phyloP scores from a whole-genome alignment of 1,284 basidiomycete genomes.

The Hemileia vastatrix region DNA sequence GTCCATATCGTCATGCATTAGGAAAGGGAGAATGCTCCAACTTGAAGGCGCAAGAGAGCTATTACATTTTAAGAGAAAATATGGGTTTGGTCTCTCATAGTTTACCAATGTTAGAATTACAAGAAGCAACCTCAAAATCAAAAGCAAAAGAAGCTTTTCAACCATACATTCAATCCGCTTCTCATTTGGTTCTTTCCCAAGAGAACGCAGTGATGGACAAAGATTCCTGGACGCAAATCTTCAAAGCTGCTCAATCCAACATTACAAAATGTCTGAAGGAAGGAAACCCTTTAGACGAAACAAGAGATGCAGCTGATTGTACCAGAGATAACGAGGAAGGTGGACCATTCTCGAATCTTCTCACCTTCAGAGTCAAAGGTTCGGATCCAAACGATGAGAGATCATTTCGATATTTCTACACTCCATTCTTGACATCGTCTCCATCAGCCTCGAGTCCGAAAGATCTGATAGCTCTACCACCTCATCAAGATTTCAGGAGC shows the following conservation, averaged over 20 bases:
- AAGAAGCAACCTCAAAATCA: too few relatives aligned
- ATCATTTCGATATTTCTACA: neutral
- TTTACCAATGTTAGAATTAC: too few relatives aligned
- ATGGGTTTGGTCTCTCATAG: too few relatives aligned
- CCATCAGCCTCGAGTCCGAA: neutral
- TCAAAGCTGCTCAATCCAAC: neutral
- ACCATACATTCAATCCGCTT: too few relatives aligned
- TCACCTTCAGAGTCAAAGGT: neutral
- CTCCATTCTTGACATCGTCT: neutral
- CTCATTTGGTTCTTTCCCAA: too few relatives aligned
- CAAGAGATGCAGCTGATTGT: neutral
- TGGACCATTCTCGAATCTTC: neutral
- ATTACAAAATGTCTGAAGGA: neutral
- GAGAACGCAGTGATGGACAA: neutral
- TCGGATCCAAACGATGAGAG: neutral
- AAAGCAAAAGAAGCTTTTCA: too few relatives aligned
- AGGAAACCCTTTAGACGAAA: neutral
- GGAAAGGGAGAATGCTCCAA: too few relatives aligned
- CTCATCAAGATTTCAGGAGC: neutral
- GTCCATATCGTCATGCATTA: too few relatives aligned
- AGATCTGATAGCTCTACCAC: neutral
- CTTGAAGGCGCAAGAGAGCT: too few relatives aligned
- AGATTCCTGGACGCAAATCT: neutral
- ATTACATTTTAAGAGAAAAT: too few relatives aligned
- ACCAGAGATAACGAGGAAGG: neutral